phyloP scores from a whole-genome alignment of 495 filamentous ascomycete species.

The Podospora anserina region DNA sequence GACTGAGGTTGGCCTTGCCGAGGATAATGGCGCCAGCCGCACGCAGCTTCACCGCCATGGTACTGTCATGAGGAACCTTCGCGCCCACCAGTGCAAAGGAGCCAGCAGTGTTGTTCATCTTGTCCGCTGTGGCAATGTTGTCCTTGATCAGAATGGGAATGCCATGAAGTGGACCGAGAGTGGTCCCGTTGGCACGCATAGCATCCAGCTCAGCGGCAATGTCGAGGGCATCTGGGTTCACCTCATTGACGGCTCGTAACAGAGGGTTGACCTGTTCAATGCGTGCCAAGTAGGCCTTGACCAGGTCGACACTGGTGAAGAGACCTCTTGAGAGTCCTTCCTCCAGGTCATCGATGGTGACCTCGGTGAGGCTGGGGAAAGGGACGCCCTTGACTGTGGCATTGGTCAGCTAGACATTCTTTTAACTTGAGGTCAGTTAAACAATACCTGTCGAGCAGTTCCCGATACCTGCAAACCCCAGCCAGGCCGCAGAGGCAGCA shows the following conservation, averaged over 20 bases:
- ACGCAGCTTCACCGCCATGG: slow-evolving; percentile 44
- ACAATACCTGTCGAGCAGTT: no score
- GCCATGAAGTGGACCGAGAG: slow-evolving; percentile 24
- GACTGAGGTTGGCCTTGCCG: slow-evolving; percentile 38
- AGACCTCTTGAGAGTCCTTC: neutral
- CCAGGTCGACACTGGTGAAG: neutral
- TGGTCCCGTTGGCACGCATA: no score
- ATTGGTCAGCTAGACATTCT: no score
- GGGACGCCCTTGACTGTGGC: no score
- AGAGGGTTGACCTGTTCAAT: neutral
- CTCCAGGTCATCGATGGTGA: neutral
- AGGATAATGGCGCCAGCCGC: slow-evolving; percentile 47
- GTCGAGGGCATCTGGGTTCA: neutral
- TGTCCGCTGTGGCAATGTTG: slow-evolving; percentile 35
- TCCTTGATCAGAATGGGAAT: slow-evolving; percentile 40
- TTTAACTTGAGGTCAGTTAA: no score
- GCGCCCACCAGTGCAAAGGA: slow-evolving; percentile 52
- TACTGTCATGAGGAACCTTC: slow-evolving; percentile 40
- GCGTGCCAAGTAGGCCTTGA: neutral
- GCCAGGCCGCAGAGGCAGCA: no score
- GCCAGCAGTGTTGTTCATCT: slow-evolving; percentile 38
- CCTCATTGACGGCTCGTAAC: neutral
- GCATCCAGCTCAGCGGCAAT: neutral
- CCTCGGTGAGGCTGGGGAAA: no score
- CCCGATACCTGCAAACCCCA: no score